Base-by-base conservation (phyloP, 768 basidiomycete genomes). In the Tricholoma bakamatsutake region DNA sequence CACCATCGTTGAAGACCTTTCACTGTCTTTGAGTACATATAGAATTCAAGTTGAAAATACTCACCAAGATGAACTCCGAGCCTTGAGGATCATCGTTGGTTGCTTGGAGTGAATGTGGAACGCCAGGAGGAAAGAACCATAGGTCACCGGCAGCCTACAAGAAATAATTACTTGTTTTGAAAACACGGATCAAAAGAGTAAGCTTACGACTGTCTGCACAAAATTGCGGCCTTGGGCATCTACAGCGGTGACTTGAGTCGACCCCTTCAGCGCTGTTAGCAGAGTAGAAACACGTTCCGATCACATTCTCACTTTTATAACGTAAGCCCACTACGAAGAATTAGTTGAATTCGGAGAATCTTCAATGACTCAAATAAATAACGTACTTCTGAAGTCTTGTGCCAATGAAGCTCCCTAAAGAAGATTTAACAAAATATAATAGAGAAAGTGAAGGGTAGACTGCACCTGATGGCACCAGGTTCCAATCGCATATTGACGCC, bases 51-150 rank as follows among this genome's bases (percentile, higher is more conserved):
- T 46, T n/a, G n/a, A 35, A 4, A 37, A 10, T 18, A 61, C 71
- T 40, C 11, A 77, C 80, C 61, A 83, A 64, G 34, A 82, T 59
- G 61, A 83, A 82, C 59, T 83, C 81, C 3, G 76, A 69, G 3
- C 81, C 81, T 8, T 71, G 71, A 7, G 73, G 69, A 50, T 73
- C 66, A 53, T 77, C 76, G 37, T 63, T 63, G 1, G 77, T 80
- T 5, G 75, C 82, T 65, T 82, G 81, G 10, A 83, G 69, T 12
- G 77, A 78, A 62, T 83, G 81, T 1, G 82, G 81, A 50, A 76
- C 72, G 4, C 80, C 80, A 6, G 81, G 72, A 12, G 80, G 81
- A 70, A 82, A 81, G 66, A 74, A 82, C 80, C 81, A 82, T 12
- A 81, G 58, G 60, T 82, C 80, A 13, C 79, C 80, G 34, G 73